These are phyloP conservation scores for Fusarium lyarnte DNA, from an alignment of 2,329 filamentous ascomycete genomes.

Conservation along the genomic window DNA sequence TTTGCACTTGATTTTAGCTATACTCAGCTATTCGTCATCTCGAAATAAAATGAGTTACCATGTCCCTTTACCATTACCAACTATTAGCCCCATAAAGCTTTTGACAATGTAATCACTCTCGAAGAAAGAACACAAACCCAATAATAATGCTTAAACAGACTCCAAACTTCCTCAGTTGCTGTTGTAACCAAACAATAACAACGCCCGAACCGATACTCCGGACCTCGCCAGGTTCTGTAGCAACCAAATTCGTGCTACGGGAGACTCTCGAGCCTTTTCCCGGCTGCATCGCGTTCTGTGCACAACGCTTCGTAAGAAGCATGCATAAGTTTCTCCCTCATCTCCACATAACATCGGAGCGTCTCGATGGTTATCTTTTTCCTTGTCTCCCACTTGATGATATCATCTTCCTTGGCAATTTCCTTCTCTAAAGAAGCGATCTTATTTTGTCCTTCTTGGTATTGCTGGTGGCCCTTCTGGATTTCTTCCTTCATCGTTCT, in stretches of 20 bases:
- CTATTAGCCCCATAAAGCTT: not conserved
- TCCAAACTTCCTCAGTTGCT: not conserved
- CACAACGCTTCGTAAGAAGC: not conserved
- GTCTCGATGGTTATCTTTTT: not conserved
- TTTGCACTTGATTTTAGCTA: not conserved
- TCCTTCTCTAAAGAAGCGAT: not conserved
- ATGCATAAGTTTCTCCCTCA: not conserved
- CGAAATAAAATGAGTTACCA: not conserved
- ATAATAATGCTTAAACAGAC: not conserved
- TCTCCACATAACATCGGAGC: not conserved
- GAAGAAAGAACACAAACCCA: not conserved
- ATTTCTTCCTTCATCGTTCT: not conserved
- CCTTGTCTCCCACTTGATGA: not conserved
- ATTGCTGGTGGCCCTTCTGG: no score
- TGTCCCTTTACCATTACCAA: not conserved
- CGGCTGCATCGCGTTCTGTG: not conserved
- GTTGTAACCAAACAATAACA: not conserved
- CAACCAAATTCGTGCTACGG: not conserved
- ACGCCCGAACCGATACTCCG: not conserved
- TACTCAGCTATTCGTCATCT: not conserved
- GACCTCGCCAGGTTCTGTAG: not conserved
- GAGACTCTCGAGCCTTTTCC: not conserved
- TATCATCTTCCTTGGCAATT: not conserved
- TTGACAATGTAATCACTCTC: not conserved
- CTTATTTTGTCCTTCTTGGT: not conserved